These are phyloP conservation scores for Clarkia xantiana DNA, from an alignment of 345 rosid genomes.

Conservation along the genomic window DNA sequence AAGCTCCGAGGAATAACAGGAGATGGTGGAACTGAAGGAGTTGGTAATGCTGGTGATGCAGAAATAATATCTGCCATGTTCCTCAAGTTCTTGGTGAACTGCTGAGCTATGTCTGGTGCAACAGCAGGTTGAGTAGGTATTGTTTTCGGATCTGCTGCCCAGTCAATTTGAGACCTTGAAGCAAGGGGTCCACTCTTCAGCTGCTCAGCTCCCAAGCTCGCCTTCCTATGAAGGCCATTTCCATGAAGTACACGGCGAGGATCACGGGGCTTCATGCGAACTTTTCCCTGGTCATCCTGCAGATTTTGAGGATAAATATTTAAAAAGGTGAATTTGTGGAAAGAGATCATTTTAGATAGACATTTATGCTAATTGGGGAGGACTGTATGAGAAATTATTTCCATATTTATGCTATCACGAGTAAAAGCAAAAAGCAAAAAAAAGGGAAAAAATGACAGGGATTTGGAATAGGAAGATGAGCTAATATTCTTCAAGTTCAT, in stretches of 20 bases:
- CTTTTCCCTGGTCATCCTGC: conserved; percentile 61
- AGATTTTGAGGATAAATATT: neutral
- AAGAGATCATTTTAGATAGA: neutral
- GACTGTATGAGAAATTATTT: no score
- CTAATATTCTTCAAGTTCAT: no score
- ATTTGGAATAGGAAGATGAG: no score
- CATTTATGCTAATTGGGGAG: no score
- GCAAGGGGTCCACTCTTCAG: conserved; percentile 24
- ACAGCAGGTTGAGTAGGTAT: conserved; percentile 20
- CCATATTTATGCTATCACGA: no score
- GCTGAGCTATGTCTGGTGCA: conserved; percentile 46
- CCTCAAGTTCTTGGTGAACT: conserved; percentile 55
- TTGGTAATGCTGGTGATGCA: conserved; percentile 36
- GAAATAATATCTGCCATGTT: conserved; percentile 44
- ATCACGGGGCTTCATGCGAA: conserved; percentile 94
- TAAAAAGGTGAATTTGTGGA: neutral
- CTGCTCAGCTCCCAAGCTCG: conserved; percentile 36
- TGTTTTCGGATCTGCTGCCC: conserved; percentile 21
- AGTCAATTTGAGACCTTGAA: conserved; percentile 20
- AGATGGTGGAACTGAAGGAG: conserved; percentile 4
- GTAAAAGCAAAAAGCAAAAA: no score
- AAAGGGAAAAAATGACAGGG: no score
- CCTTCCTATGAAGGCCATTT: conserved; percentile 37
- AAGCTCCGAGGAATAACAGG: conserved; percentile 23
- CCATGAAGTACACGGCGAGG: conserved; percentile 86